Evolutionary conservation across 108 stramenopile genomes (phyloP).

Genomic region (Cylindrotheca fusiformis): DNA sequence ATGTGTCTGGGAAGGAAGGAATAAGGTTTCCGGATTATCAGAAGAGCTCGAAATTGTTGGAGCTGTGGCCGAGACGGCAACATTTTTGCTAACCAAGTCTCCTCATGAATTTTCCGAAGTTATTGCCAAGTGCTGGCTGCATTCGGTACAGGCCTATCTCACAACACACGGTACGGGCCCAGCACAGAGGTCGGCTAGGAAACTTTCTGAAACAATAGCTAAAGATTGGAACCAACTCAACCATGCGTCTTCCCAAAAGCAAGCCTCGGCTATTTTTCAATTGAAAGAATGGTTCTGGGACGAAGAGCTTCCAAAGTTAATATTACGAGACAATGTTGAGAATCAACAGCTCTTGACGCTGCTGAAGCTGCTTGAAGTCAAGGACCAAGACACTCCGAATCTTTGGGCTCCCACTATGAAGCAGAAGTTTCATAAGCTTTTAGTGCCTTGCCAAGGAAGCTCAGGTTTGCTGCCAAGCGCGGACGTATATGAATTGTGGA

Average conservation of each 20-base stretch:
- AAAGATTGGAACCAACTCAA: constrained; percentile 24
- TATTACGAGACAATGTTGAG: constrained; percentile 2
- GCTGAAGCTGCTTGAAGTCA: neutral
- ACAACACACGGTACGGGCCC: constrained; percentile 4
- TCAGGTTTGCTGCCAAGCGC: constrained; percentile 22
- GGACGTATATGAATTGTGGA: constrained; percentile 35
- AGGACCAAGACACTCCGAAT: neutral
- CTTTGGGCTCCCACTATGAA: neutral
- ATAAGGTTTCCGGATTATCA: constrained; percentile 32
- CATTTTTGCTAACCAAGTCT: constrained; percentile 54
- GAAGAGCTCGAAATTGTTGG: constrained; percentile 51
- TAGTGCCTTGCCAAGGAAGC: constrained; percentile 9
- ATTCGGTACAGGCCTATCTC: constrained; percentile 16
- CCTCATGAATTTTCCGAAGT: constrained; percentile 22
- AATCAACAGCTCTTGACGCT: neutral
- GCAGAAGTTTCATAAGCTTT: constrained; percentile 17
- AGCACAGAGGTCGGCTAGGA: constrained; percentile 1
- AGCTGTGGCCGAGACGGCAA: constrained; percentile 67
- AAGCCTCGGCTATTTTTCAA: constrained; percentile 11
- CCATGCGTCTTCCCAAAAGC: constrained; percentile 12
- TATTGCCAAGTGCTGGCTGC: constrained; percentile 27
- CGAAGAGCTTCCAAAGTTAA: constrained; percentile 11
- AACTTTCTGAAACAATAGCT: constrained; percentile 15
- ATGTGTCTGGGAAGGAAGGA: constrained; percentile 64
- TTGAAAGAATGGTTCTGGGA: constrained; percentile 43